These are phyloP conservation scores for Leucocoprinus sp. DNA, from an alignment of 768 basidiomycete species.

Conservation along the genomic window DNA sequence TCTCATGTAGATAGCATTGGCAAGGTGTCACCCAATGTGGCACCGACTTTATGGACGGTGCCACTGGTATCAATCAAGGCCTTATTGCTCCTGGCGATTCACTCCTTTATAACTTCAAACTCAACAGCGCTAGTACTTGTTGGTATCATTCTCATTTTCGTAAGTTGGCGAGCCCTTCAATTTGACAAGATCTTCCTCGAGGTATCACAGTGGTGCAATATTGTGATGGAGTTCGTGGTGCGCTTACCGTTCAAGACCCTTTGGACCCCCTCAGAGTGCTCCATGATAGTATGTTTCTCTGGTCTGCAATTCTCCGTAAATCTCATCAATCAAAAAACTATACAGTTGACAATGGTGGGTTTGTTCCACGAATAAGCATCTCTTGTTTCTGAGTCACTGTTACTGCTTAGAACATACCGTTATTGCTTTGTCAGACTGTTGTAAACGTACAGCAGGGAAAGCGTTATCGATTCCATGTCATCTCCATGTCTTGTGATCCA, in stretches of 20 bases:
- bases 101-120: conserved; percentile 30
- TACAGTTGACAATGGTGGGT: conserved; percentile 28
- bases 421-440: conserved; percentile 14
- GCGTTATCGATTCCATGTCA: conserved; percentile 23
- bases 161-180: not conserved
- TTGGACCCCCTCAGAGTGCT: conserved; percentile 16
- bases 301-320: not conserved
- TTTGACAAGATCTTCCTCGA: not conserved
- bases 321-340: conserved; percentile 10
- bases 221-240: conserved; percentile 39
- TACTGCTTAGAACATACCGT: no score
- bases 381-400: no score
- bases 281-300: conserved; percentile 11
- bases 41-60: conserved; percentile 32
- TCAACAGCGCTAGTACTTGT: conserved; percentile 31
- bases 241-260: conserved; percentile 25
- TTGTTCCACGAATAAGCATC: no score
- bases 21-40: conserved; percentile 31
- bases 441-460: conserved; percentile 25
- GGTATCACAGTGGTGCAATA: conserved; percentile 26
- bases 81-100: conserved; percentile 31
- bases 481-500: conserved; percentile 21
- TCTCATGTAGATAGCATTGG: conserved; percentile 29
- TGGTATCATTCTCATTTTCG: conserved; percentile 27
- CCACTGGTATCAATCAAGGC: conserved; percentile 30